Evolutionary conservation across 164 flowering plant species (phyloP), one percentile per base, ranked within the genome.

Genomic region (Cinnamomum micranthum): DNA sequence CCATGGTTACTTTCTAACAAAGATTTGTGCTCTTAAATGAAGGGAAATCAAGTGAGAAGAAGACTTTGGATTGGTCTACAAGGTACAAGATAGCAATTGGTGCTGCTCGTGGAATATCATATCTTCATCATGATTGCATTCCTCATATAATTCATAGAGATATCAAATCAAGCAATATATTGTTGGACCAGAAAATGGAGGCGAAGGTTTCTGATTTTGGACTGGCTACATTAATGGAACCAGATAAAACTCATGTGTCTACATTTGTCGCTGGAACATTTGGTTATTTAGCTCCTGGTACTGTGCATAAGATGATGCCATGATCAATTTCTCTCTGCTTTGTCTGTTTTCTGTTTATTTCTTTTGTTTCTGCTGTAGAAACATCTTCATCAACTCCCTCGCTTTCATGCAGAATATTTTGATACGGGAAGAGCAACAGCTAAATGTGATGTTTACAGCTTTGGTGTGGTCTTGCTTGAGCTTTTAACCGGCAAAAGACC

Each of bases 231-330:
- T 75, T 95, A 76, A 91, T 95, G 96, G 90, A 84, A 76, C 91
- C 97, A 3, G 92, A 95, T 68, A 88, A 91, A 83, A 91, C 98
- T 77, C 99, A 93, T 79, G 98, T 93, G 7, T 92, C 99, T 4
- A 95, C 99, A 31, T 66, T 90, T 74, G 89, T 91, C 5, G 99
- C 98, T 58, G 99, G 99, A 70, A 93, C 99, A 67, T 95, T 95
- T 70, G 99, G 99, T 33, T 95, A 95, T 83, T 82, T 95, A 27
- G 92, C 99, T 77, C 99, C 99, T 31, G 99, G 99, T 95, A 85
- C 10, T 2, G 63, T 50, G 12, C 47, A 50, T 25, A 51, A 65
- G 9, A 13, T 17, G 13, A 24, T 24, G 23, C 64, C 17, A 70
- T 52, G 33, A 24, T 31, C 72, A 47, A 25, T 33, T 64, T 72